phyloP scores from a whole-genome alignment of 2,329 filamentous ascomycete genomes.

The Fusarium sp. region DNA sequence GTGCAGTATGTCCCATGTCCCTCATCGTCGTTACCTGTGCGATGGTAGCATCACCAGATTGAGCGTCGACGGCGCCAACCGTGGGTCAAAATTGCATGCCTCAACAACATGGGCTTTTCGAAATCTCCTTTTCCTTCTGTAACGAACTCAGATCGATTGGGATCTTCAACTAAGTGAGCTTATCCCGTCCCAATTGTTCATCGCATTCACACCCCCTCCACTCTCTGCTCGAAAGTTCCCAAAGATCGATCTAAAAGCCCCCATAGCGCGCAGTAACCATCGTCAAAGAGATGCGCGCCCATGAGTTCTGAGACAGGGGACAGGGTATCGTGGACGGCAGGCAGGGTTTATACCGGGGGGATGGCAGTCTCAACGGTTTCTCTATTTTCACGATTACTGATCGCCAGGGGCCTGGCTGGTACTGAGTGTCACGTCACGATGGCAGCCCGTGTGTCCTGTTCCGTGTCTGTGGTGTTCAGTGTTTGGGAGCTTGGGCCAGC shows the following conservation, averaged over 20 bases:
- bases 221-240: constrained; percentile 1
- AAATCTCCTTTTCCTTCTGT: constrained; percentile 23
- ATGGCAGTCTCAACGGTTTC: constrained; percentile 39
- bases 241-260: constrained; percentile 18
- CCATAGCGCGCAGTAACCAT: constrained; percentile 4
- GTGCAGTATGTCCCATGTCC: neutral
- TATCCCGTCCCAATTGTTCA: constrained; percentile 8
- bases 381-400: constrained; percentile 44
- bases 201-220: constrained; percentile 1
- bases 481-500: constrained; percentile 22
- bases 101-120: constrained; percentile 22
- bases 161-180: constrained; percentile 37
- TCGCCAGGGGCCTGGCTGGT: constrained; percentile 40
- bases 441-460: constrained; percentile 9
- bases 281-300: constrained; percentile 2
- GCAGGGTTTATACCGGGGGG: constrained; percentile 19
- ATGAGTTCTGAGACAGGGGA: constrained; percentile 18
- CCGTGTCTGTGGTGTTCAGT: constrained; percentile 11
- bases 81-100: constrained; percentile 29
- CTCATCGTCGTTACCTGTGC: neutral
- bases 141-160: constrained; percentile 28
- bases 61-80: constrained; percentile 2
- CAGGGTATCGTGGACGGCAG: constrained; percentile 3
- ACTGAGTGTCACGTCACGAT: constrained; percentile 35
- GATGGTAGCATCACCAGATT: constrained; percentile 11